phyloP scores from a whole-genome alignment of 441 rosid species.

The Populus tomentosa region DNA sequence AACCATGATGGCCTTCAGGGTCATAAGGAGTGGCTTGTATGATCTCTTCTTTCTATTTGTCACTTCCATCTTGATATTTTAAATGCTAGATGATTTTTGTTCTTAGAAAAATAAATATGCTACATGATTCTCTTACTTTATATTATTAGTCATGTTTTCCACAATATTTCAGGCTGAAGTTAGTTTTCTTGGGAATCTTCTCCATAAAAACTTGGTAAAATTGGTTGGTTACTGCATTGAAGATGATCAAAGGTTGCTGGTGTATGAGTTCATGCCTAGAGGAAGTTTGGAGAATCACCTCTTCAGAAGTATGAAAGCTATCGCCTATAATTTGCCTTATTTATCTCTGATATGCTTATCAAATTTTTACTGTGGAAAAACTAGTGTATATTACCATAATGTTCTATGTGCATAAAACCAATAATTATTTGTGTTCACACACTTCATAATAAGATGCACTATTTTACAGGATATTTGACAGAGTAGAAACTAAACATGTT shows the following conservation, averaged over 20 bases:
- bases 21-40: slow-evolving; percentile 50
- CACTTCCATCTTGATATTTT: neutral
- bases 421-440: neutral
- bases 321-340: neutral
- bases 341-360: neutral
- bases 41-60: slow-evolving; percentile 7
- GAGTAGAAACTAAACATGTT: too few relatives aligned
- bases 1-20: slow-evolving; percentile 53
- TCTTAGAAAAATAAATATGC: neutral
- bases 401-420: neutral
- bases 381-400: neutral
- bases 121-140: neutral
- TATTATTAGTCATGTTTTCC: slow-evolving; percentile 1
- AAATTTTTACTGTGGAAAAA: neutral
- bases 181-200: slow-evolving; percentile 40
- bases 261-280: slow-evolving; percentile 44
- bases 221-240: slow-evolving; percentile 45
- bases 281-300: slow-evolving; percentile 51
- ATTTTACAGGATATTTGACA: too few relatives aligned
- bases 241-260: slow-evolving; percentile 40
- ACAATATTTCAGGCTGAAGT: slow-evolving; percentile 38
- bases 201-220: slow-evolving; percentile 40
- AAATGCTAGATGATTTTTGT: neutral
- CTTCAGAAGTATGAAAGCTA: slow-evolving; percentile 33
- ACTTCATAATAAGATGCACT: neutral